Base-by-base conservation (phyloP, 177 flowering plant genomes). In the Vitis hybrid region DNA sequence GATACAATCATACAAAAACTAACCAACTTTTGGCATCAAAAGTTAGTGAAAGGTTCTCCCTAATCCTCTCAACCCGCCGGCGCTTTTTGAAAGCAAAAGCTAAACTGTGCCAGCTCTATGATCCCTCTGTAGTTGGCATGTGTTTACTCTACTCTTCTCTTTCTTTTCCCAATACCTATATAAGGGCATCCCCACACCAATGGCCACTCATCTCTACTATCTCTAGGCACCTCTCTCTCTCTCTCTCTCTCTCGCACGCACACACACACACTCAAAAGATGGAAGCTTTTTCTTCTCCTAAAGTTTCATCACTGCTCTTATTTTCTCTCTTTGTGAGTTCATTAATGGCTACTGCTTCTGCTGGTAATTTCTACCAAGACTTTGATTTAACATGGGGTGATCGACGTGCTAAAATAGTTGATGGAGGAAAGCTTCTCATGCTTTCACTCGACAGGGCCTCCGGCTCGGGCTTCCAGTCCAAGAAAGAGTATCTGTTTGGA, bases 401-500 rank as follows among this genome's bases (percentile, higher is more conserved):
- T 49, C 66, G 62, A 1, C 72, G 70, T 10, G 76, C 68, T 12
- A 70, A 66, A 45, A 70, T 77, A 48, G 48, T 69, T n/a, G 45
- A 65, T 15, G 71, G 73, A 45, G 80, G 80, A 3, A 50, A 54
- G 19, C 73, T 72, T 32, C 67, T 73, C n/a, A 64, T 70, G 2
- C 80, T 77, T 6, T 55, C 76, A 4, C 70, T 77, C 4, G 80
- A 77, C 70, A 56, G 64, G 40, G 54, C 54, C 58, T 72, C 72
- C 10, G 80, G 80, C 64, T 68, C 80, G 4, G 80, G 76, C 18
- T 77, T 77, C 51, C 65, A 18, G 26, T 77, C 80, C 64, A 77
- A 77, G 70, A 60, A n/a, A 45, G 64, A 69, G 14, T 77, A 68
- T 62, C 76, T 72, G 10, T 77, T 72, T 30, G 80, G 73, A 21